Conservation (phyloP, 768 basidiomycete genomes). For the Lentinula lateritia region DNA sequence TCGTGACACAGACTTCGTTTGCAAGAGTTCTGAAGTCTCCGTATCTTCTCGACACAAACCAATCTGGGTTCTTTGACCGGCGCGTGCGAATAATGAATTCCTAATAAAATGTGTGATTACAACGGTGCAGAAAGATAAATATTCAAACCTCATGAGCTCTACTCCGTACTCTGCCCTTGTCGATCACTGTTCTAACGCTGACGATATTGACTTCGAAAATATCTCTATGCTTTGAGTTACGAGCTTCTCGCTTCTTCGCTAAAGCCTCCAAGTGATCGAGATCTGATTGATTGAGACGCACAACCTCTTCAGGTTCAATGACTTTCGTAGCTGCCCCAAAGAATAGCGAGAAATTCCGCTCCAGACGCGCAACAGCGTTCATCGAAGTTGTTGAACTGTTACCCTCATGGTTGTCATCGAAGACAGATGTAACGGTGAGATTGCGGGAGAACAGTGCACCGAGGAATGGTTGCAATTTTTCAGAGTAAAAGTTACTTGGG, state of each 20-base stretch:
- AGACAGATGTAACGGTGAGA: conserved; percentile 52
- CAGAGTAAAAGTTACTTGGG: conserved; percentile 87
- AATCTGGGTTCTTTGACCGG: conserved; percentile 63
- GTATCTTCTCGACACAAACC: conserved; percentile 88
- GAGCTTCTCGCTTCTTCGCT: conserved; percentile 57
- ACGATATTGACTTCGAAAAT: conserved; percentile 90
- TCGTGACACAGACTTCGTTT: conserved; percentile 53
- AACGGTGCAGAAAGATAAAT: conserved; percentile 1
- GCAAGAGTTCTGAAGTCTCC: conserved; percentile 92
- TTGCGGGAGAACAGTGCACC: conserved; percentile 78
- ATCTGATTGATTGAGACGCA: conserved; percentile 82
- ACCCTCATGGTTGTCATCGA: conserved; percentile 51
- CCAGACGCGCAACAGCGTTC: conserved; percentile 70
- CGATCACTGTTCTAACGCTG: conserved; percentile 75
- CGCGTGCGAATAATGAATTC: conserved; percentile 94
- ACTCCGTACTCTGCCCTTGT: conserved; percentile 82
- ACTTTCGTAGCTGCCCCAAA: conserved; percentile 80
- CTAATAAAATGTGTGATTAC: conserved; percentile 31
- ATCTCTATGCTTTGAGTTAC: conserved; percentile 38
- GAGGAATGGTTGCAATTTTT: conserved; percentile 93
- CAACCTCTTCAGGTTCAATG: conserved; percentile 80
- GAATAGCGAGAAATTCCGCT: conserved; percentile 82
- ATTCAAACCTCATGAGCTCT: conserved; percentile 79
- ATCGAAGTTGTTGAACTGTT: conserved; percentile 55
- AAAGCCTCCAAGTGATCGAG: conserved; percentile 71